Percentiles rank a stretch among this genome's conserved stretches.
Evolutionary conservation across 139 green algal species (phyloP).

Genomic region (Edaphochlamys debaryana): DNA sequence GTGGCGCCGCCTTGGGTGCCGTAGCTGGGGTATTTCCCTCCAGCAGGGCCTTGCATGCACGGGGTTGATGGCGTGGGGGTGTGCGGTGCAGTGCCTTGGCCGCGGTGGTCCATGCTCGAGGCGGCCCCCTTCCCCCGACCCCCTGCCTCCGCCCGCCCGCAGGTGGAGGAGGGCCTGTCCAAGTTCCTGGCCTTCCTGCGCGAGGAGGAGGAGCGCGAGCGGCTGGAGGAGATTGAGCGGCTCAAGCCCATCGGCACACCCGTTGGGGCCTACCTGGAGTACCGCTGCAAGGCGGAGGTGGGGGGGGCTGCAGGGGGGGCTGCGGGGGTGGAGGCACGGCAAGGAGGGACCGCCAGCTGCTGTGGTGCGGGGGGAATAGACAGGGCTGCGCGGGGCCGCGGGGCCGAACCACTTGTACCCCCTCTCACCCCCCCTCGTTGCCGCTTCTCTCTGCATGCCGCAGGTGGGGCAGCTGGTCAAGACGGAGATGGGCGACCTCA

Average conservation of each 20-base stretch:
- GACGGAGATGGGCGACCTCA: constrained; percentile 55
- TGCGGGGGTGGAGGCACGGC: too few species aligned
- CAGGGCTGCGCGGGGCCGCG: constrained; percentile 51
- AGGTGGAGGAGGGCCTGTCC: constrained; percentile 82
- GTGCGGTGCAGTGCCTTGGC: too few species aligned
- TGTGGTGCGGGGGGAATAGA: constrained; percentile 58
- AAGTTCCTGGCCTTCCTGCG: constrained; percentile 83
- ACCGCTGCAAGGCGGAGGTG: constrained; percentile 64
- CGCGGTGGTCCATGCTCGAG: too few species aligned
- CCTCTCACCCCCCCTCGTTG: background rate
- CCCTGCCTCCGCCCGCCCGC: too few species aligned
- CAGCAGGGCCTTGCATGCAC: too few species aligned
- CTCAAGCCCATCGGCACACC: constrained; percentile 84
- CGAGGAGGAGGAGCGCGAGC: constrained; percentile 86
- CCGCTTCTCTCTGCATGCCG: constrained; percentile 27
- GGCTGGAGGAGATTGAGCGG: constrained; percentile 86
- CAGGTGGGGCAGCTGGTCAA: constrained; percentile 65
- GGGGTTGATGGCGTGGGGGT: too few species aligned
- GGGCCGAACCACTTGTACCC: constrained; percentile 69
- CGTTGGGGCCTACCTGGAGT: constrained; percentile 61
- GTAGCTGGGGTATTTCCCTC: too few species aligned
- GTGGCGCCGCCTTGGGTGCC: too few species aligned
- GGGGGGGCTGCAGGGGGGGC: background rate
- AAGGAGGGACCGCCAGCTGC: constrained; percentile 34
- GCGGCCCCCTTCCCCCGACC: too few species aligned